A percentile compares a stretch with the other conserved stretches of the same genome.
Conservation (phyloP, 208 protist genomes). For the Trypanosoma cruzi region DNA sequence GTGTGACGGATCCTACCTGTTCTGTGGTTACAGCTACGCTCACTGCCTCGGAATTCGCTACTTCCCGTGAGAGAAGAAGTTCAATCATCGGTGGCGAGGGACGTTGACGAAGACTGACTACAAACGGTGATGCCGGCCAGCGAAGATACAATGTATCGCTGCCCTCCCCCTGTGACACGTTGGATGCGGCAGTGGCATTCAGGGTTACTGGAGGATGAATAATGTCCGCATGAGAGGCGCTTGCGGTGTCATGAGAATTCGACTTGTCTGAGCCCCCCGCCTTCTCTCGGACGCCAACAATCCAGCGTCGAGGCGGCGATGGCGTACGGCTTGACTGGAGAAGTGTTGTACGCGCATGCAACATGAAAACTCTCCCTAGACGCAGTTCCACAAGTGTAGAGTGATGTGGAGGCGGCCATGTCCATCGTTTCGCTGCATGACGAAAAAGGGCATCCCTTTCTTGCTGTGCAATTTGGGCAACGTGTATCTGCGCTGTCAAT, state of each 20-base stretch:
- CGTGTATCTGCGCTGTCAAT: not conserved
- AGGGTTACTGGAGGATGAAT: constrained; percentile 4
- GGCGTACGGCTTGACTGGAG: not conserved
- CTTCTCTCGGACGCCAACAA: constrained; percentile 16
- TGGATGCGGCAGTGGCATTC: not conserved
- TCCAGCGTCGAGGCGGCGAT: constrained; percentile 1
- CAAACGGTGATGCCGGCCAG: constrained; percentile 30
- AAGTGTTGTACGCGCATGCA: not conserved
- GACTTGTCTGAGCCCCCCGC: not conserved
- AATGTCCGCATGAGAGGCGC: not conserved
- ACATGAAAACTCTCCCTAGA: constrained; percentile 11
- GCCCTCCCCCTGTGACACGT: not conserved
- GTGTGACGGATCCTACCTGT: constrained; percentile 11
- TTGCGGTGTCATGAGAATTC: not conserved
- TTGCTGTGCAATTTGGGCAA: not conserved
- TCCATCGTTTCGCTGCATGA: constrained; percentile 4
- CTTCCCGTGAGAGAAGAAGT: constrained; percentile 19
- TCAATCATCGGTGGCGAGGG: constrained; percentile 27
- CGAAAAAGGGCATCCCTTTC: not conserved
- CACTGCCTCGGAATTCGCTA: not conserved
- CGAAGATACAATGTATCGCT: constrained; percentile 19
- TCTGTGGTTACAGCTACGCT: not conserved
- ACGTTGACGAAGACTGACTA: not conserved
- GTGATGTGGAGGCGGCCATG: constrained; percentile 12
- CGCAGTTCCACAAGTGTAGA: constrained; percentile 13